These are phyloP conservation scores for Colletotrichum sp. DNA, from an alignment of 2,329 filamentous ascomycete species.

Conservation along the genomic window DNA sequence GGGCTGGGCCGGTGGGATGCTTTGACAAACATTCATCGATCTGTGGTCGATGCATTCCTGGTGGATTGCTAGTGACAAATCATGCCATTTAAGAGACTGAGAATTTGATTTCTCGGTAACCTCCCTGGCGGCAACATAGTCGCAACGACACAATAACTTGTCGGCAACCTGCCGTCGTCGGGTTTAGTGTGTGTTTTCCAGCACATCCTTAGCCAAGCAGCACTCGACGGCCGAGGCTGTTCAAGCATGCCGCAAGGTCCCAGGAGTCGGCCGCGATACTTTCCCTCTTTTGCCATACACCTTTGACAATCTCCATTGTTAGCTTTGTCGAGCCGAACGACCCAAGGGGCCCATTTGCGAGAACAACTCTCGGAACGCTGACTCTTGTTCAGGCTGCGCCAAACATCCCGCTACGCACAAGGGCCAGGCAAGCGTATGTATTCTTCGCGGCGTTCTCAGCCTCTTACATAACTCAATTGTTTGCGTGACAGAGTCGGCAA, in stretches of 20 bases:
- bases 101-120: background rate
- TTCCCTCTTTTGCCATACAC: slow-evolving; percentile 44
- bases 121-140: accelerated
- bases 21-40: background rate
- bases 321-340: slow-evolving; percentile 49
- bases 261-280: slow-evolving; percentile 40
- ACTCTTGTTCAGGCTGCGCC: background rate
- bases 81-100: background rate
- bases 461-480: slow-evolving; percentile 19
- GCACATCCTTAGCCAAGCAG: slow-evolving; percentile 33
- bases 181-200: background rate
- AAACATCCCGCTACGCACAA: background rate
- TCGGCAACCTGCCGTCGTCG: background rate
- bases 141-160: background rate
- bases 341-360: slow-evolving; percentile 41
- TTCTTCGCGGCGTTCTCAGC: background rate
- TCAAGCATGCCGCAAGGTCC: slow-evolving; percentile 47
- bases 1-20: background rate
- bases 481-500: slow-evolving; percentile 35
- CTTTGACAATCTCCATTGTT: slow-evolving; percentile 47
- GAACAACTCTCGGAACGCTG: background rate
- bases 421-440: background rate
- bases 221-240: slow-evolving; percentile 40
- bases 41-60: background rate
- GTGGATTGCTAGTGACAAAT: background rate